These are phyloP conservation scores for Daldinia caldariorum DNA, from an alignment of 495 filamentous ascomycete species.

Conservation along the genomic window DNA sequence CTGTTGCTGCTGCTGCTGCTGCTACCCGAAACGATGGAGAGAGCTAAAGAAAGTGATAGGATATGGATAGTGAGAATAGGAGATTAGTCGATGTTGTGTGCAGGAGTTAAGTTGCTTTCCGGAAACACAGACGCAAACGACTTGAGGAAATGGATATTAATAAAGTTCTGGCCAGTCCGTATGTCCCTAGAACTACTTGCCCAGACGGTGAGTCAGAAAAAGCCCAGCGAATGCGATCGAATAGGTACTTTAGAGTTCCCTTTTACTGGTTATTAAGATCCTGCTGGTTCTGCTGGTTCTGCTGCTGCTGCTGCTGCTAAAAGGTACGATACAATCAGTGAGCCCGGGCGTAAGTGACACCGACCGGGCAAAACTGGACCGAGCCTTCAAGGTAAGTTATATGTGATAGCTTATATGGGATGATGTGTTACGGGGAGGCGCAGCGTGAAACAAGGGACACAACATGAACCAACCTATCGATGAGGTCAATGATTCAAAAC, in stretches of 20 bases:
- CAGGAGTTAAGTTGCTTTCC: background rate
- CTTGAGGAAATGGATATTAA: background rate
- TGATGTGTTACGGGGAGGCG: background rate
- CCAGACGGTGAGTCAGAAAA: background rate
- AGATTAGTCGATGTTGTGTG: background rate
- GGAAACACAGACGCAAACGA: background rate
- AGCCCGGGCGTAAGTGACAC: constrained; percentile 3
- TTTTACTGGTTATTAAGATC: constrained; percentile 1
- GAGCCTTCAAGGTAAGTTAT: constrained; percentile 1
- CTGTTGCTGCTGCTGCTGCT: background rate
- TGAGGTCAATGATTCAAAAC: constrained; percentile 10
- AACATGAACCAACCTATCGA: constrained; percentile 4
- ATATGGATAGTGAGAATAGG: background rate
- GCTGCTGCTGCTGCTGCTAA: constrained; percentile 3
- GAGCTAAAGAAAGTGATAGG: background rate
- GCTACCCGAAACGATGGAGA: background rate
- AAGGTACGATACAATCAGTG: constrained; percentile 19
- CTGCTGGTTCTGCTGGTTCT: background rate
- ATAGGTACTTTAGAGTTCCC: background rate
- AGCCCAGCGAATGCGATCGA: background rate
- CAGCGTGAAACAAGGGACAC: constrained; percentile 3
- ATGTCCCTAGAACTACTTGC: background rate
- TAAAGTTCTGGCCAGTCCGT: constrained; percentile 1
- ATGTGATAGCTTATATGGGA: constrained; percentile 7
- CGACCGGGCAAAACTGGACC: background rate